Base-by-base conservation (phyloP, 1,284 basidiomycete genomes). In the Trichosporon faecale region DNA sequence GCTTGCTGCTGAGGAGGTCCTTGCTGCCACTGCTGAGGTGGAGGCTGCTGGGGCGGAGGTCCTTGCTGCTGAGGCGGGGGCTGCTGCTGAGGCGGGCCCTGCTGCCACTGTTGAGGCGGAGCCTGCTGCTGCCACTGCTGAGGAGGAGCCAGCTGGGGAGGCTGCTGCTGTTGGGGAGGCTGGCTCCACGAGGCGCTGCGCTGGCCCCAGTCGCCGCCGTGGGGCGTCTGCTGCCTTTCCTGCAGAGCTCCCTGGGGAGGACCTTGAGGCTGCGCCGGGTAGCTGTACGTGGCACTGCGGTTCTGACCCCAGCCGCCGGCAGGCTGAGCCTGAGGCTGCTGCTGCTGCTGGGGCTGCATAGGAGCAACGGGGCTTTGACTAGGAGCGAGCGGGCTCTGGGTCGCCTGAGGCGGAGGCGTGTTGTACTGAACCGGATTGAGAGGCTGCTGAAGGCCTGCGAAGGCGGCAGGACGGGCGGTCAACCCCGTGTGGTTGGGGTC, bases 121-220 rank as follows among this genome's bases (percentile, higher is more conserved):
- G 14, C 12, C 9, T 29, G 55, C 55, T 29, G 55, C 27, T 31
- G 27, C 55, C n/a, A n/a, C n/a, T 31, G 55, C 55, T 60, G 55
- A 2, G 25, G 27, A 11, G 16, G 55, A 7, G 21, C n/a, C 49
- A 23, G 49, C 49, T 52, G 49, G n/a, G n/a, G n/a, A n/a, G n/a
- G n/a, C 40, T 44, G 40, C 23, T 31, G 57, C 29, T 61, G 57
- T 8, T 29, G 57, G 6, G 57, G 57, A 29, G 57, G 27, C 57
- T 61, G 57, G 18, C 57, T 61, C 57, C 57, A 61, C 27, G 57
- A 61, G 7, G 31, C 57, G 18, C 29, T 61, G 27, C 57, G 57
- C 57, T 61, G 57, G 9, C 27, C 49, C 49, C 49, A 52, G 23
- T 25, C 49, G 18, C 9, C 27, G 6, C 2, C 27, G 6, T 61